Base-by-base conservation (phyloP, 192 early-diverging fungal genomes). In the Rhizoclosmatium globosum region DNA sequence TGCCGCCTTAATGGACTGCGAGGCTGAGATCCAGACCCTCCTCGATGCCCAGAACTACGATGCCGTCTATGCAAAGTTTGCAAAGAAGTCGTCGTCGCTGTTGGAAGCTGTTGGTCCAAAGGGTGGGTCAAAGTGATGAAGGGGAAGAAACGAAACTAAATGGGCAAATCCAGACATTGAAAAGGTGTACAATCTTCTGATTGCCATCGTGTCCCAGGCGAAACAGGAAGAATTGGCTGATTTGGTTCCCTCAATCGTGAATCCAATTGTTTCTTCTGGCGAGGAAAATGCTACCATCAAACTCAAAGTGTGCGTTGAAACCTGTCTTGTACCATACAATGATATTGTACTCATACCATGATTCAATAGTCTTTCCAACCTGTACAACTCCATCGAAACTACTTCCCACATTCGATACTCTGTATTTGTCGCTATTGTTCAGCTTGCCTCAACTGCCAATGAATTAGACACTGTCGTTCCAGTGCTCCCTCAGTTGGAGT, bases 381-480 rank as follows among this genome's bases (percentile, higher is more conserved):
- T 97, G 67, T 98, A 94, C 89, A 97, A 96, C 85, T 87, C 92
- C 69, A 84, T 94, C 44, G 88, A 89, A 50, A 80, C 80, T 50
- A 82, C 79, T 62, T 87, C 81, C 21, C 68, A 86, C 67, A 87
- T 87, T 68, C 92, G 91, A 45, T 91, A 86, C 78, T 76, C 88
- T 31, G 92, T 94, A 71, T 97, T 95, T 79, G 67, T 85, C 57
- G 85, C 91, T 71, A 92, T 98, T 76, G 85, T 96, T 39, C 87
- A 88, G 48, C 88, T 94, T 77, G 95, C 94, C 19, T 85, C 88
- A 45, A 84, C 92, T 64, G 85, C 85, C 47, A 91, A 91, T 74
- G 92, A 93, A 67, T 79, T 94, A 47, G 92, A 92, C 59, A 82
- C 88, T 50, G 71, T 96, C 38, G 83, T 92, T 21, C 87, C 92